Evolutionary conservation across 2,329 filamentous ascomycete genomes (phyloP).

Genomic region (Phialocephala sp.): DNA sequence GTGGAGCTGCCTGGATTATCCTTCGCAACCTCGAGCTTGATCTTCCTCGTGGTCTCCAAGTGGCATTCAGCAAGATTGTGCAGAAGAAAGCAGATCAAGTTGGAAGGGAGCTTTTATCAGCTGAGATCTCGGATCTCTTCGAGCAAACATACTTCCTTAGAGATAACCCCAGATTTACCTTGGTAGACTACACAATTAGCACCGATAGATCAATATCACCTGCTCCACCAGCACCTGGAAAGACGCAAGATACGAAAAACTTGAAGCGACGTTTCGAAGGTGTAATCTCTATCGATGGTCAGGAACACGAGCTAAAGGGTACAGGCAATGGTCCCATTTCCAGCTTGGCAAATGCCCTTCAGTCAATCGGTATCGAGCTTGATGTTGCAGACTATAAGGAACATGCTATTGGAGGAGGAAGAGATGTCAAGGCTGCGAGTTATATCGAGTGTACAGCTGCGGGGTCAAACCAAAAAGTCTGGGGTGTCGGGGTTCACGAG

Average conservation of each 20-base stretch:
- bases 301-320: slow-evolving; percentile 79
- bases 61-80: slow-evolving; percentile 88
- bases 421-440: slow-evolving; percentile 88
- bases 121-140: slow-evolving; percentile 88
- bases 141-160: slow-evolving; percentile 85
- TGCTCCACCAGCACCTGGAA: slow-evolving; percentile 68
- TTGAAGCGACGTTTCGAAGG: slow-evolving; percentile 84
- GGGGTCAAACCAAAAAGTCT: slow-evolving; percentile 73
- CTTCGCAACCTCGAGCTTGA: slow-evolving; percentile 88
- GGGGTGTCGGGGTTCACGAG: slow-evolving; percentile 91
- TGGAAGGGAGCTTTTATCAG: slow-evolving; percentile 81
- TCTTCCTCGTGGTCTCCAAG: slow-evolving; percentile 87
- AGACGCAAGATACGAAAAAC: slow-evolving; percentile 78
- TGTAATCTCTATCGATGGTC: slow-evolving; percentile 80
- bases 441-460: slow-evolving; percentile 87
- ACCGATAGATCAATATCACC: slow-evolving; percentile 82
- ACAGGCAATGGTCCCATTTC: slow-evolving; percentile 91
- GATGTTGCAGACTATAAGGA: slow-evolving; percentile 97
- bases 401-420: slow-evolving; percentile 83
- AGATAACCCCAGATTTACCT: slow-evolving; percentile 80
- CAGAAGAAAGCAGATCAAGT: slow-evolving; percentile 81
- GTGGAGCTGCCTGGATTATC: slow-evolving; percentile 93
- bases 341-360: slow-evolving; percentile 81
- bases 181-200: slow-evolving; percentile 91
- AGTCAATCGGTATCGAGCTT: slow-evolving; percentile 79